These are phyloP conservation scores for Neltuma alba DNA, from an alignment of 306 rosid species.

Conservation along the genomic window DNA sequence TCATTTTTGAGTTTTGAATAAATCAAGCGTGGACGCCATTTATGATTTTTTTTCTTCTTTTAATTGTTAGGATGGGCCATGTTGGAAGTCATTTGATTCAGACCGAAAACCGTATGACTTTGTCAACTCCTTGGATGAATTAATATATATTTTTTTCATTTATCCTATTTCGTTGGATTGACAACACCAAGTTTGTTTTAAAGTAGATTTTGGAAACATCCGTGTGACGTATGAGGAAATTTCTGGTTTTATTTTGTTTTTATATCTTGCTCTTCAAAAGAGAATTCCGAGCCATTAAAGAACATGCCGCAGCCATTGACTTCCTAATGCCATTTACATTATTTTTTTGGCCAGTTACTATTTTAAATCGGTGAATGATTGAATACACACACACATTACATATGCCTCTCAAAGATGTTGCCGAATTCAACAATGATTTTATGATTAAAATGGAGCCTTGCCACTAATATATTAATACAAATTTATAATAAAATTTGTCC, in stretches of 20 bases:
- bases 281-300: neutral
- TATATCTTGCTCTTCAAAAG: neutral
- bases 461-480: neutral
- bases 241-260: neutral
- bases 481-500: too few species aligned
- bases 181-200: too few species aligned
- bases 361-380: neutral
- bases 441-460: neutral
- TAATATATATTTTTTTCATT: neutral
- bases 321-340: neutral
- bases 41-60: neutral
- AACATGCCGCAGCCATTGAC: conserved; percentile 18
- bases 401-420: too few species aligned
- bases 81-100: neutral
- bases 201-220: too few species aligned
- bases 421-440: too few species aligned
- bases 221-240: neutral
- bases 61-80: neutral
- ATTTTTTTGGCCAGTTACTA: neutral
- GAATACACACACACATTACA: too few species aligned
- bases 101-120: neutral
- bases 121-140: neutral
- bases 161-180: too few species aligned
- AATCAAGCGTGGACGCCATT: conserved; percentile 11
- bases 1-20: conserved; percentile 14